Evolutionary conservation across 176 grass and related monocot genomes (phyloP).

Genomic region (Carex parvula): DNA sequence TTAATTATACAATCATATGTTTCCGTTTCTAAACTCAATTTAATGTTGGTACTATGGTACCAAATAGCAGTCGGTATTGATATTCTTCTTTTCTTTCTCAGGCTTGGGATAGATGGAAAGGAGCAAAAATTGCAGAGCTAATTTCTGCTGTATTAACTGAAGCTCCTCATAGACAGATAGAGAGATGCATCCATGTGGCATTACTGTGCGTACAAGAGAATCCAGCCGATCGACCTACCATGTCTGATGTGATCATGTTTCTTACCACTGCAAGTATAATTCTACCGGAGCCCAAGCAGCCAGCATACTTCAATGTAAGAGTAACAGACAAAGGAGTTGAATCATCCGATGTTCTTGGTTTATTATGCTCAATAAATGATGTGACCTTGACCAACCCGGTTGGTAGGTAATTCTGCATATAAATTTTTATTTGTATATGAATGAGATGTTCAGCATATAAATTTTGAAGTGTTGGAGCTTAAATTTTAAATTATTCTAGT

Average conservation of each 20-base stretch:
- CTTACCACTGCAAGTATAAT: background rate
- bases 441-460: too few species aligned
- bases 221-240: slow-evolving; percentile 16
- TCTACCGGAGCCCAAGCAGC: slow-evolving; percentile 12
- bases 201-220: slow-evolving; percentile 16
- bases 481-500: too few species aligned
- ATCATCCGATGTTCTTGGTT: background rate
- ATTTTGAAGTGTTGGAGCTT: too few species aligned
- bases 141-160: background rate
- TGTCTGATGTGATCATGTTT: slow-evolving; percentile 14
- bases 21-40: background rate
- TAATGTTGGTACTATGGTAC: background rate
- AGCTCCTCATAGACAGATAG: background rate
- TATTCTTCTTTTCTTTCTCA: background rate
- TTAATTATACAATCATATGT: background rate
- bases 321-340: background rate
- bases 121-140: background rate
- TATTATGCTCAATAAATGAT: background rate
- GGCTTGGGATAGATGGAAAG: slow-evolving; percentile 26
- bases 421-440: too few species aligned
- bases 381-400: background rate
- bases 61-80: background rate
- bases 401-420: background rate
- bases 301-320: slow-evolving; percentile 23
- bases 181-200: slow-evolving; percentile 20